Evolutionary conservation across 2,329 filamentous ascomycete genomes (phyloP).

Genomic region (Exophiala bonariae): DNA sequence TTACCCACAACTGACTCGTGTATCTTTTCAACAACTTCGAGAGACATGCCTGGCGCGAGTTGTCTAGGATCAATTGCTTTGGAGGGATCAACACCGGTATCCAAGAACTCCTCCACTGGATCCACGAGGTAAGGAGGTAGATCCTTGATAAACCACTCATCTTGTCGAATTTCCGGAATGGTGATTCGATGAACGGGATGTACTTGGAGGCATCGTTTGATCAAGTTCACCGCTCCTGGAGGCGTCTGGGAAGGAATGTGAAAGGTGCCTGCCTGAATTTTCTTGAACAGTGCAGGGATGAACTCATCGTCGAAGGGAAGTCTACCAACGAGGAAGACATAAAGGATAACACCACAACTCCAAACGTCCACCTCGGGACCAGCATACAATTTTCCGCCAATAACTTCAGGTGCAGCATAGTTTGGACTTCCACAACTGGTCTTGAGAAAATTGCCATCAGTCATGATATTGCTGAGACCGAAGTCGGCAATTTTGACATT

Average conservation of each 20-base stretch:
- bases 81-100: slow-evolving; percentile 90
- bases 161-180: slow-evolving; percentile 87
- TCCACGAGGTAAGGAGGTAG: slow-evolving; percentile 83
- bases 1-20: slow-evolving; percentile 93
- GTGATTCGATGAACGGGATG: slow-evolving; percentile 89
- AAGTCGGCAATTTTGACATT: slow-evolving; percentile 99
- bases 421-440: slow-evolving; percentile 98
- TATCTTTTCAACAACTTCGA: slow-evolving; percentile 80
- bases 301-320: slow-evolving; percentile 98
- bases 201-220: slow-evolving; percentile 85
- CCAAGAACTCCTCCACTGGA: slow-evolving; percentile 86
- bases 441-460: slow-evolving; percentile 97
- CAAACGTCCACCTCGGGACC: slow-evolving; percentile 96
- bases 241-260: slow-evolving; percentile 90
- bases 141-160: slow-evolving; percentile 90
- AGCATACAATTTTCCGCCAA: slow-evolving; percentile 95
- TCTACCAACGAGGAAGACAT: slow-evolving; percentile 64
- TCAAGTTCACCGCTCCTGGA: slow-evolving; percentile 73
- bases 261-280: slow-evolving; percentile 93
- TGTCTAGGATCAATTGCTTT: slow-evolving; percentile 83
- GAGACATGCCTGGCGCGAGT: slow-evolving; percentile 75
- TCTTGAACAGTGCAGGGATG: slow-evolving; percentile 95
- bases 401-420: slow-evolving; percentile 96
- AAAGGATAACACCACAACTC: slow-evolving; percentile 65
- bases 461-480: slow-evolving; percentile 99